These are phyloP conservation scores for Cryptococcus sp. DNA, from an alignment of 1,284 basidiomycete species.

Conservation along the genomic window DNA sequence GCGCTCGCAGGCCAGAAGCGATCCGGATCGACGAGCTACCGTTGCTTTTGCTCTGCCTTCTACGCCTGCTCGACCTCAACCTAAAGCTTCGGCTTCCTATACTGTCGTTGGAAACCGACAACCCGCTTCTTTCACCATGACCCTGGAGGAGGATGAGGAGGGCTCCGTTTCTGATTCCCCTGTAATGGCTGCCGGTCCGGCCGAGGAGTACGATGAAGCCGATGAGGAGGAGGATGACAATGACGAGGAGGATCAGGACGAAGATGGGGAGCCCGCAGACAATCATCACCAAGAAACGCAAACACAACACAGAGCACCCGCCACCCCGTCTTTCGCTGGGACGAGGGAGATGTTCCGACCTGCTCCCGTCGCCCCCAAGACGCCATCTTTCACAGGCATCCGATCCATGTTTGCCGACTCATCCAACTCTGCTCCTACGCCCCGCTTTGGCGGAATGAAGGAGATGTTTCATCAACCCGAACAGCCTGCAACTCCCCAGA, in stretches of 20 bases:
- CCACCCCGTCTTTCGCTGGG: constrained; percentile 17
- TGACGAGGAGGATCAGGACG: neutral
- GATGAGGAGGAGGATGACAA: neutral
- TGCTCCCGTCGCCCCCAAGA: constrained; percentile 13
- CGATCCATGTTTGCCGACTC: constrained; percentile 16
- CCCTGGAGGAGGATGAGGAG: too few species aligned
- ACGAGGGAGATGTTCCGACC: constrained; percentile 23
- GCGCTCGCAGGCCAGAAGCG: neutral
- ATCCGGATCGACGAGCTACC: constrained; percentile 23
- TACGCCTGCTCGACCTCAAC: constrained; percentile 19
- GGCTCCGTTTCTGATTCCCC: neutral
- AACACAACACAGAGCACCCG: constrained; percentile 3
- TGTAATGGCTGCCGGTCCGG: neutral
- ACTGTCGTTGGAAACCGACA: constrained; percentile 10
- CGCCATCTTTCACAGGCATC: constrained; percentile 26
- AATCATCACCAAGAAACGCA: neutral
- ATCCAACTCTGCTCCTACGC: constrained; percentile 13
- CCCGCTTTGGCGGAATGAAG: constrained; percentile 19
- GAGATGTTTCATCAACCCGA: constrained; percentile 19
- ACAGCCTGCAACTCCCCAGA: constrained; percentile 14
- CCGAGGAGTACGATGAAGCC: neutral
- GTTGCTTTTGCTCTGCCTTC: constrained; percentile 32
- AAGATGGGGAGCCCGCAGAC: neutral
- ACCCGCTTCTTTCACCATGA: neutral
- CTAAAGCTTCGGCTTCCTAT: constrained; percentile 8